Base-by-base conservation (phyloP, 345 rosid genomes). In the Pugionium dolabratum region DNA sequence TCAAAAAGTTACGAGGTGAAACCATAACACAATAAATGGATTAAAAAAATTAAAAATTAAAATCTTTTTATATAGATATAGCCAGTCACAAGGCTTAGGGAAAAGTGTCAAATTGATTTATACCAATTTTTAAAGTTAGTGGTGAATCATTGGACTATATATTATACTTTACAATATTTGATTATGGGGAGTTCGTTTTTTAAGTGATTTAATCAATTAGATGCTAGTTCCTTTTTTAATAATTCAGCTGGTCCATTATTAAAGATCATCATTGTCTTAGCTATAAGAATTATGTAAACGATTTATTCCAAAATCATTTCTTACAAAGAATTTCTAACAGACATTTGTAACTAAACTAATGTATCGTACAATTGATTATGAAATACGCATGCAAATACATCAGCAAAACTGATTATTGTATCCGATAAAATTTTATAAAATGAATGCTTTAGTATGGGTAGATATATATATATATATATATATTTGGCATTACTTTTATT, bases 1-100 rank as follows among this genome's bases (percentile, higher is more conserved):
- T 36, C 66, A 59, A 31, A 58, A 65, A 65, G 66, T 65, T 57
- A 72, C 76, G 71, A 43, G 66, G 76, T 72, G 62, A 43, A 73
- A 73, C 66, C 43, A 64, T 64, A 56, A 42, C 51, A 42, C 31
- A 51, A 48, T 46, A 71, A 71, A 71, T 71, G 40, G 25, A 54
- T 39, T 18, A 18, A 8, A 54, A 33, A 46, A 31, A 34, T 34
- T 34, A 18, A 18, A 18, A 18, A 18, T 42, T 3, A 52, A 61
- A 9, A 33, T 9, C 9, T 29, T 61, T 30, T 55, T 40, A 39
- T 56, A 56, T 27, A 27, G 53, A 26, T 33, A 52, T 42, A 64
- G 52, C 70, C 70, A 71, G 64, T 71, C 64, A 56, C 47, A 71
- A 37, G 46, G 59, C 70, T 32, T n/a, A 10, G 40, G 28, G 53